Evolutionary conservation across 2,329 filamentous ascomycete species (phyloP).

Genomic region (Diaporthe destruens): DNA sequence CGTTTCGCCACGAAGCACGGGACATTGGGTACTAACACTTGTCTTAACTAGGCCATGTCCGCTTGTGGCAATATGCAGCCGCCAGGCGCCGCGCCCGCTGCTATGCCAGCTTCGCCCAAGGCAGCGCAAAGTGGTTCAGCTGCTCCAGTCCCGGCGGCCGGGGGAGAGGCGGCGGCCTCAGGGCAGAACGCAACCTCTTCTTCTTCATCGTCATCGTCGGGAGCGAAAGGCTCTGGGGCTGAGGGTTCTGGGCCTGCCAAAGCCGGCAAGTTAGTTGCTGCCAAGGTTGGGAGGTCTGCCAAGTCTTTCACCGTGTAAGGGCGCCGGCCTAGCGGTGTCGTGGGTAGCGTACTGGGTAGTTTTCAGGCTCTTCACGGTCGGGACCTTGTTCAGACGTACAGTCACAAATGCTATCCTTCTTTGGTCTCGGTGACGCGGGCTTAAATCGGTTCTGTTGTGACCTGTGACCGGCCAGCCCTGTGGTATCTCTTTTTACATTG

Average conservation of each 20-base stretch:
- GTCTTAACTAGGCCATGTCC: constrained; percentile 13
- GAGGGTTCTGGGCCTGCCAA: constrained; percentile 13
- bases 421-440: constrained; percentile 7
- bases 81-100: constrained; percentile 1
- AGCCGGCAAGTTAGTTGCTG: constrained; percentile 17
- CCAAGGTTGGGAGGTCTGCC: constrained; percentile 20
- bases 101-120: not conserved
- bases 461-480: not conserved
- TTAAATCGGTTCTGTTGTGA: not conserved
- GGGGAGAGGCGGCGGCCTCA: not conserved
- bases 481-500: not conserved
- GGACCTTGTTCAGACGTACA: constrained; percentile 18
- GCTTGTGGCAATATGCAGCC: constrained; percentile 11
- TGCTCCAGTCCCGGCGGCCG: not conserved
- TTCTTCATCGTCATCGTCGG: not conserved
- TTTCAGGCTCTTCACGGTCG: constrained; percentile 25
- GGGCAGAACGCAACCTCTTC: not conserved
- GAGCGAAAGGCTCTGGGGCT: not conserved
- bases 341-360: constrained; percentile 15
- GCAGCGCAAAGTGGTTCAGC: not conserved
- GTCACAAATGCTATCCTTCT: constrained; percentile 8
- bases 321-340: not conserved
- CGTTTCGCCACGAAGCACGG: not conserved
- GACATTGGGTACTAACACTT: constrained; percentile 3
- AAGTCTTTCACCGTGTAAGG: constrained; percentile 13